A percentile compares a stretch with the other conserved stretches of the same genome.
Evolutionary conservation across 2,329 filamentous ascomycete species (phyloP).

Genomic region (Corynespora cassiicola): DNA sequence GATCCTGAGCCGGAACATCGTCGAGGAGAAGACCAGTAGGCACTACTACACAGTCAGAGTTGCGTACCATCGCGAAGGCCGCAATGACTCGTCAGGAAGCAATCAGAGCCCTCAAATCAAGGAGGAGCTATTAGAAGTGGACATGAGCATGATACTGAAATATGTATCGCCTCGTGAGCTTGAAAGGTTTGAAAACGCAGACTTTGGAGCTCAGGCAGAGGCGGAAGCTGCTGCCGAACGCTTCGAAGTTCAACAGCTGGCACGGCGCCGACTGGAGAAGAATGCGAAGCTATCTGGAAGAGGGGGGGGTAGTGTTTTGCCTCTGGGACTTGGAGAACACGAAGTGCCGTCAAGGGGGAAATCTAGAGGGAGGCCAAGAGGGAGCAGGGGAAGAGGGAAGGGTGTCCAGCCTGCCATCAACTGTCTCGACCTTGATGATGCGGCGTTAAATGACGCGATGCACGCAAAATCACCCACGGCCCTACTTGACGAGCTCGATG

Average conservation of each 20-base stretch:
- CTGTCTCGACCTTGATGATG: too few relatives aligned
- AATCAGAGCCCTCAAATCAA: too few relatives aligned
- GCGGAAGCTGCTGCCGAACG: constrained; percentile 26
- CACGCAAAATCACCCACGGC: neutral
- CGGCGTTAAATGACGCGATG: constrained; percentile 2
- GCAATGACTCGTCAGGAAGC: too few relatives aligned
- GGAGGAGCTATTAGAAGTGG: constrained; percentile 27
- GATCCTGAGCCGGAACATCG: constrained; percentile 37
- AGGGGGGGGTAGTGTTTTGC: constrained; percentile 16
- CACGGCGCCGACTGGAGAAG: constrained; percentile 23
- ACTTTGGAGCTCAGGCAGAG: constrained; percentile 35
- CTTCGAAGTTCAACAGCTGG: constrained; percentile 27
- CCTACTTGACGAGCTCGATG: neutral
- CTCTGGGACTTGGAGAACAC: constrained; percentile 13
- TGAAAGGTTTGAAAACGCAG: constrained; percentile 40
- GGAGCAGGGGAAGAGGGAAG: constrained; percentile 21
- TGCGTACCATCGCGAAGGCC: constrained; percentile 7
- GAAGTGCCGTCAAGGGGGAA: constrained; percentile 7
- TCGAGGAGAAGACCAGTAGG: constrained; percentile 25
- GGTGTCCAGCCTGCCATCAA: too few relatives aligned
- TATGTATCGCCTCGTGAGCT: constrained; percentile 38
- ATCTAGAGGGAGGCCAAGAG: constrained; percentile 17
- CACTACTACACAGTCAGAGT: constrained; percentile 35
- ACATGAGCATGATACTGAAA: constrained; percentile 34
- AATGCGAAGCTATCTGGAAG: constrained; percentile 24